Evolutionary conservation across 371 early-diverging fungal species (phyloP).

Genomic region (Rhizopus stolonifer): DNA sequence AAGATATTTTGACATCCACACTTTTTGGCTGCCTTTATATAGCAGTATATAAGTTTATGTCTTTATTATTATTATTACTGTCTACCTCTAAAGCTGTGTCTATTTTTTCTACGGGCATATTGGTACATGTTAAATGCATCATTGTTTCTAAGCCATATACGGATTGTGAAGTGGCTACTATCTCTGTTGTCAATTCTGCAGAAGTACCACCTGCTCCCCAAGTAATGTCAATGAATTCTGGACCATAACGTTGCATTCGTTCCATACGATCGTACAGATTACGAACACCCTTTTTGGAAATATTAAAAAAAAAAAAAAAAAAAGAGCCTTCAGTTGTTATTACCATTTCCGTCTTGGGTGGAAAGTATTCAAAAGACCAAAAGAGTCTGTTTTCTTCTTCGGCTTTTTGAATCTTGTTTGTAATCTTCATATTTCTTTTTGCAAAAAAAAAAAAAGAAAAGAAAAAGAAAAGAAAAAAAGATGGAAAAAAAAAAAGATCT

Average conservation of each 20-base stretch:
- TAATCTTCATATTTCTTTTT: conserved; percentile 69
- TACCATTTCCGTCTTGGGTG: conserved; percentile 84
- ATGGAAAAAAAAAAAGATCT: too few relatives aligned
- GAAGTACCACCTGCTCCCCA: conserved; percentile 96
- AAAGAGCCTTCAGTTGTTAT: neutral
- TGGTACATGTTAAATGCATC: conserved; percentile 98
- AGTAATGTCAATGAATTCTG: conserved; percentile 94
- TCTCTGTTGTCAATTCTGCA: conserved; percentile 83
- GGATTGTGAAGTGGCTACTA: conserved; percentile 86
- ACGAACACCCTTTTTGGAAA: conserved; percentile 58
- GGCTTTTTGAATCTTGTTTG: conserved; percentile 72
- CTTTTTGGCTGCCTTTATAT: conserved; percentile 76
- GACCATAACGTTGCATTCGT: conserved; percentile 91
- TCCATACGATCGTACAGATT: conserved; percentile 81
- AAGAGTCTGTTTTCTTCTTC: conserved; percentile 67
- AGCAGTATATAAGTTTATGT: too few relatives aligned
- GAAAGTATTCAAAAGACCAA: conserved; percentile 96
- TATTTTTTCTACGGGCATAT: conserved; percentile 88
- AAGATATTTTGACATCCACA: conserved; percentile 95
- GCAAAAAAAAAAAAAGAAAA: neutral
- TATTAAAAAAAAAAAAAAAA: neutral
- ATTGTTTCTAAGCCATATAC: conserved; percentile 93
- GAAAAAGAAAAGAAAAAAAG: neutral
- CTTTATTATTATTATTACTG: too few relatives aligned
- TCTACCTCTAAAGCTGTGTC: conserved; percentile 74